A percentile compares a stretch with the other conserved stretches of the same genome.
Conservation (phyloP, 78 protist species). For the Polysphondylium violaceum region DNA sequence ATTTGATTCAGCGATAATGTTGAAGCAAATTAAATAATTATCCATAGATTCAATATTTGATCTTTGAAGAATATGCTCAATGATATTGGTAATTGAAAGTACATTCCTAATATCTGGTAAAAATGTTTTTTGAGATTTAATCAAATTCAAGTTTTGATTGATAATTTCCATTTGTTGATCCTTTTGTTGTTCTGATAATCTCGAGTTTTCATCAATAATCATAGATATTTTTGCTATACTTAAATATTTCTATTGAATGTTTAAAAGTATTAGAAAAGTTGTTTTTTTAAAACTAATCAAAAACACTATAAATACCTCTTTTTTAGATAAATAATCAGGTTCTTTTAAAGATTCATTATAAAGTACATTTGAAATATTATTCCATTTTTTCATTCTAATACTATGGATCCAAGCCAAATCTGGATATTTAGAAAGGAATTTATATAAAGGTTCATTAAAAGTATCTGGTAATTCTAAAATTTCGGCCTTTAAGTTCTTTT, state of each 20-base stretch:
- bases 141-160: conserved; percentile 19
- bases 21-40: conserved; percentile 1
- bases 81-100: neutral
- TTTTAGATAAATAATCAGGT: neutral
- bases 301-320: neutral
- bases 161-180: neutral
- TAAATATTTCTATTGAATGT: conserved; percentile 2
- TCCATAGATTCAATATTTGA: neutral
- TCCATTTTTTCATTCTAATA: conserved; percentile 14
- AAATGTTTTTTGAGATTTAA: conserved; percentile 36
- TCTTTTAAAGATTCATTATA: conserved; percentile 3
- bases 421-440: conserved; percentile 10
- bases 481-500: conserved; percentile 11
- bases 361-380: neutral
- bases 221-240: conserved; percentile 23
- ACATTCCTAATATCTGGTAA: conserved; percentile 15
- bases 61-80: neutral
- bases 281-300: no score
- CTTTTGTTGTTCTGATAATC: conserved; percentile 11
- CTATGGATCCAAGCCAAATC: conserved; percentile 31
- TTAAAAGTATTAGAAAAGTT: neutral
- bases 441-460: conserved; percentile 6
- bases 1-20: conserved; percentile 30
- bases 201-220: neutral
- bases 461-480: conserved; percentile 31